Base-by-base conservation (phyloP, 1,139 yeast genomes). In the Geotrichum macrosporum region DNA sequence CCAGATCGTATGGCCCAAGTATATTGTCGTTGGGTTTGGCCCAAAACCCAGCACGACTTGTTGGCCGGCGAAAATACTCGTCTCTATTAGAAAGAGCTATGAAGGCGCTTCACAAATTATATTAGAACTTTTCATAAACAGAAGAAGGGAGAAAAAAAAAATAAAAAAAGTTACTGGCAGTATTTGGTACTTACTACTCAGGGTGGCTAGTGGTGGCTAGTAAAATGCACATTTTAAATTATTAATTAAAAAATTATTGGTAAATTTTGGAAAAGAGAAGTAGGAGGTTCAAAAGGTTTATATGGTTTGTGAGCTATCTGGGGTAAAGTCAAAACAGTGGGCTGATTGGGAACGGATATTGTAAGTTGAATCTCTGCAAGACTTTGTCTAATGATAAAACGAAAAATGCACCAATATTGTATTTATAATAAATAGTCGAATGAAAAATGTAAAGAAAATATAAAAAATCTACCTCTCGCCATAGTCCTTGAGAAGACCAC, bases 401-500 rank as follows among this genome's bases (percentile, higher is more conserved):
- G n/a, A n/a, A n/a, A n/a, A n/a, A n/a, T n/a, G n/a, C n/a, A n/a
- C n/a, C n/a, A n/a, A n/a, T n/a, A n/a, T 24, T 6, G 10, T 24
- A 10, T 8, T 24, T 8, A 24, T 24, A 24, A 24, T 24, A 24
- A 24, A 10, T 8, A 24, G 27, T 6, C 27, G 27, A 24, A 24
- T n/a, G 27, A 31, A 31, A 12, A 15, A 16, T 31, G 12, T 6
- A 6, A 31, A 31, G 10, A 31, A 12, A 15, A n/a, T 18, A 18
- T 13, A 18, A 34, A 18, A 34, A 21, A 36, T 36, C 12, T 21
- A 21, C 35, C 30, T 27, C 12, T n/a, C 41, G 10, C 59, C 59
- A 63, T 88, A 92, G 62, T 92, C 98, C 67, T 86, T 88, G 64
- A 92, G 78, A 33, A 92, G 83, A 51, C 96, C 97, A 64, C 86